These are phyloP conservation scores for Colletotrichum destructivum DNA, from an alignment of 2,329 filamentous ascomycete genomes.

Conservation along the genomic window DNA sequence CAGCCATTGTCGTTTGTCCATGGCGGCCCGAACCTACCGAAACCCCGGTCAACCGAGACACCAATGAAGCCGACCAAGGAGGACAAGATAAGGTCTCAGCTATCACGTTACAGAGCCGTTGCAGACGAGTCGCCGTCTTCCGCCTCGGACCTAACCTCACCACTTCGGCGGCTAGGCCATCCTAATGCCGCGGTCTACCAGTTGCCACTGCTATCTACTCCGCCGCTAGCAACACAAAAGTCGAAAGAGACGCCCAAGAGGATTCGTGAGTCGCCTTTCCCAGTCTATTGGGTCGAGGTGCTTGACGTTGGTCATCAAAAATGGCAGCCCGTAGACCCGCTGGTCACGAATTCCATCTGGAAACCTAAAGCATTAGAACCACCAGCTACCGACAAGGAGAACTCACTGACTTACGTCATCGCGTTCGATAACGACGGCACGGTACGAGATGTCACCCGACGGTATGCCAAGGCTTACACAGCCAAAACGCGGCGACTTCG, in stretches of 20 bases:
- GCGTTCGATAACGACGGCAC: conserved; percentile 86
- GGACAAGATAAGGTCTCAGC: conserved; percentile 55
- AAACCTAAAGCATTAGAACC: conserved; percentile 86
- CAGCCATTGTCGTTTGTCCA: conserved; percentile 83
- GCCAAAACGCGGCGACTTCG: conserved; percentile 88
- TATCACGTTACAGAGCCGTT: conserved; percentile 56
- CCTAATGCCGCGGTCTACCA: conserved; percentile 68
- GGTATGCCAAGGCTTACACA: conserved; percentile 91
- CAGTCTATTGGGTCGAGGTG: conserved; percentile 95
- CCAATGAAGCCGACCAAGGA: conserved; percentile 51
- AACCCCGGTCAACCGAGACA: conserved; percentile 53
- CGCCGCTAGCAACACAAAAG: conserved; percentile 53
- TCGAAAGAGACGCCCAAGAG: conserved; percentile 53
- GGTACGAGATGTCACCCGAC: conserved; percentile 86
- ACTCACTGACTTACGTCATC: conserved; percentile 86
- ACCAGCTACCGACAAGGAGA: conserved; percentile 81
- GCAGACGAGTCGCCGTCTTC: conserved; percentile 44
- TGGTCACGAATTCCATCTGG: conserved; percentile 84
- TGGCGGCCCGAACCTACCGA: conserved; percentile 64
- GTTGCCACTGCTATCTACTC: conserved; percentile 60
- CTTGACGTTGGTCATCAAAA: conserved; percentile 89
- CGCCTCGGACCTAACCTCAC: conserved; percentile 53
- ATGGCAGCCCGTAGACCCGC: conserved; percentile 90
- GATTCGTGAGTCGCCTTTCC: conserved; percentile 80
- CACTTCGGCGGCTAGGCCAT: conserved; percentile 66